A percentile compares a stretch with the other conserved stretches of the same genome.
These are phyloP conservation scores for Pistacia vera DNA, from an alignment of 345 rosid genomes.

Conservation along the genomic window DNA sequence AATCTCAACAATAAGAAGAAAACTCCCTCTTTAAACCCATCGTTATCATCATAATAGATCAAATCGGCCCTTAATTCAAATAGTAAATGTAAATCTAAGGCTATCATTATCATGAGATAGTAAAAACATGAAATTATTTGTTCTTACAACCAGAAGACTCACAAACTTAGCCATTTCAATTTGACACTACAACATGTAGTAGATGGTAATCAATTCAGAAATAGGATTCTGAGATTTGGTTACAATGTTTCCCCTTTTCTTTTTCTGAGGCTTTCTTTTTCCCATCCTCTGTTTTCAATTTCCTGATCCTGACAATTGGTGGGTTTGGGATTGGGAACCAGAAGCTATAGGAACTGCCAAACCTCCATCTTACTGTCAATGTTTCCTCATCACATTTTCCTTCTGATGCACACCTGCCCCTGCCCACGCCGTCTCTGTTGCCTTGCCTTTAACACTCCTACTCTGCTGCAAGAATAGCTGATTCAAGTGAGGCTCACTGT, in stretches of 20 bases:
- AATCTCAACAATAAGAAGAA: background rate
- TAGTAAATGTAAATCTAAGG: too few relatives aligned
- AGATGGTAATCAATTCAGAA: too few relatives aligned
- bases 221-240: too few relatives aligned
- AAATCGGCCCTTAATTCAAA: too few relatives aligned
- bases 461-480: background rate
- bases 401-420: background rate
- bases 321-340: background rate
- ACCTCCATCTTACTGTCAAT: background rate
- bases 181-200: too few relatives aligned
- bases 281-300: constrained; percentile 9
- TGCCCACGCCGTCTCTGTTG: background rate
- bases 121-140: too few relatives aligned
- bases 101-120: too few relatives aligned
- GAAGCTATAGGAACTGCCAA: background rate
- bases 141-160: too few relatives aligned
- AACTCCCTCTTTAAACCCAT: background rate
- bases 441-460: background rate
- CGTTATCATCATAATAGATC: background rate
- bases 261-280: background rate
- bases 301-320: background rate
- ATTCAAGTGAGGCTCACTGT: background rate
- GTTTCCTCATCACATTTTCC: constrained; percentile 1
- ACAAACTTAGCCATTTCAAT: too few relatives aligned
- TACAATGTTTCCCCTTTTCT: too few relatives aligned